Conservation (phyloP, 2,329 filamentous ascomycete species). For the Sclerotinia minor region DNA sequence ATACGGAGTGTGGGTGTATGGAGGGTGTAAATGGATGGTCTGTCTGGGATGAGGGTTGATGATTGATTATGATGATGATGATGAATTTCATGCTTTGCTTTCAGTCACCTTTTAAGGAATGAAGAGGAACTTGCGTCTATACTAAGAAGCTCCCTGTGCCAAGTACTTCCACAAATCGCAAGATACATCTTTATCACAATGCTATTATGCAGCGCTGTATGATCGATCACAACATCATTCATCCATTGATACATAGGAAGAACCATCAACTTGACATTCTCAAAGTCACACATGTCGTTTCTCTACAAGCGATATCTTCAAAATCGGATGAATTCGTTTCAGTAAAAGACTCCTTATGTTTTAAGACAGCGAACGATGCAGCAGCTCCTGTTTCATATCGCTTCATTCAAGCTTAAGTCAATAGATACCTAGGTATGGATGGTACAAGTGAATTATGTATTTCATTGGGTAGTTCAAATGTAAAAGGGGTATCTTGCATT, state of each 20-base stretch:
- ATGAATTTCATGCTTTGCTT: neutral
- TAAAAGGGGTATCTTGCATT: neutral
- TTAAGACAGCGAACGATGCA: conserved; percentile 6
- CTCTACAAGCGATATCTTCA: neutral
- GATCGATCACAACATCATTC: neutral
- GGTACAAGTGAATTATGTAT: neutral
- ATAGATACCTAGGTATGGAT: too few relatives aligned
- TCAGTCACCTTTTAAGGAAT: neutral
- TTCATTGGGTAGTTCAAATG: neutral
- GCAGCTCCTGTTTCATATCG: conserved; percentile 14
- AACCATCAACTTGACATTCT: neutral
- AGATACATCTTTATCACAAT: too few relatives aligned
- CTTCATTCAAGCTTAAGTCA: neutral
- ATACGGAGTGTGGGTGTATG: neutral
- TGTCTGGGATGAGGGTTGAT: neutral
- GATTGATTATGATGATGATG: neutral
- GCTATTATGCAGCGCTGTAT: neutral
- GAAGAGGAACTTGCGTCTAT: neutral
- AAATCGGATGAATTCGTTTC: conserved; percentile 7
- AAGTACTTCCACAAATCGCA: too few relatives aligned
- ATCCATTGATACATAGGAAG: neutral
- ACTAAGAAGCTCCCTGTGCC: neutral
- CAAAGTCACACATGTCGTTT: neutral
- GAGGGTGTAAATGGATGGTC: neutral
- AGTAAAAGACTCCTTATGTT: neutral